Base-by-base conservation (phyloP, 345 rosid genomes). In the Draba incana region DNA sequence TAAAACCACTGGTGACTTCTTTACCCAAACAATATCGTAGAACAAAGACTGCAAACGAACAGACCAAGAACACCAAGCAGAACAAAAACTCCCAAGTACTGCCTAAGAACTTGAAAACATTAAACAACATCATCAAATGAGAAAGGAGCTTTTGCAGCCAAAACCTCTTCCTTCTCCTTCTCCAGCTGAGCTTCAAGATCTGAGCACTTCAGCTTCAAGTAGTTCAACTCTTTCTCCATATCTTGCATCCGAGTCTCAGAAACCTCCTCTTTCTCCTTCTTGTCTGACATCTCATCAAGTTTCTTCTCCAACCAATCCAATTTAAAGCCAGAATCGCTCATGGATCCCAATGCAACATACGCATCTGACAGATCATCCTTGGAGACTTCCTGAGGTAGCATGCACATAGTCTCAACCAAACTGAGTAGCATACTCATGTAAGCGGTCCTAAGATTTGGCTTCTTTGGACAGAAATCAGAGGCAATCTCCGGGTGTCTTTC, bases 301-400 rank as follows among this genome's bases (percentile, higher is more conserved):
- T 57, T 75, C 50, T 56, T 57, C 50, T 69, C 68, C 43, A 69
- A 44, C 75, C 70, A 75, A 58, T 69, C 75, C 57, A 75, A 20
- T 28, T 75, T 37, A 57, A 69, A 63, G 2, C 75, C 75, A 5
- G n/a, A 66, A 62, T 39, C 38, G 14, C 1, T 50, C 74, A 75
- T 49, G 20, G 28, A 11, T 28, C n/a, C 62, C 5, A 75, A 3
- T 8, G 41, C 63, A 41, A 20, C 50, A 35, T 47, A 49, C 2
- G 71, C 65, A 6, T 55, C 59, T 5, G 2, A 41, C 10, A 75
- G 31, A 16, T 75, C 74, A 13, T 56, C 48, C 43, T 47, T 43
- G 9, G 75, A 53, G 1, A 75, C 7, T 1, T 68, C 46, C 2
- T 37, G 51, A 30, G 69, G 69, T 0, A 24, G 16, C 16, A 27